Conservation (phyloP, 345 rosid genomes). For the Lenwebbia sp. region DNA sequence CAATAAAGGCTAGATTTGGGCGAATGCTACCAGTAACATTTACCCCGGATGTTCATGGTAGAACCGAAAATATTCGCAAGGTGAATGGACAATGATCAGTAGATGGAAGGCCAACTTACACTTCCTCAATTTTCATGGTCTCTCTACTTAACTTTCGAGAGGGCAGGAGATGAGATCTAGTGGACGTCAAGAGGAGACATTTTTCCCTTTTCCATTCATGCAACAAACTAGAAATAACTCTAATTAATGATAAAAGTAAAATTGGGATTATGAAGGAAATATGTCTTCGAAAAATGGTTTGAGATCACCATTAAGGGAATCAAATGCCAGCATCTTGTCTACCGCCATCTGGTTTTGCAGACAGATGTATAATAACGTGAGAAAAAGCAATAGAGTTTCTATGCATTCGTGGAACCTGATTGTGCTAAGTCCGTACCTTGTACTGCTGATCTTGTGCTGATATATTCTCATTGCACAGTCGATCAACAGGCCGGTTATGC, state of each 20-base stretch:
- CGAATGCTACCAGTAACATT: not conserved
- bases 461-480: conserved; percentile 44
- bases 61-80: not conserved
- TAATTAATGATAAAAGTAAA: not conserved
- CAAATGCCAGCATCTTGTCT: conserved; percentile 58
- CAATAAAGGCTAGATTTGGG: not conserved
- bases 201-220: not conserved
- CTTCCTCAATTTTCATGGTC: not conserved
- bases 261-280: conserved; percentile 14
- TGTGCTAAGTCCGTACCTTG: conserved; percentile 25
- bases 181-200: not conserved
- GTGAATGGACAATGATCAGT: not conserved
- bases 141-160: not conserved
- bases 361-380: not conserved
- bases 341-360: conserved; percentile 44
- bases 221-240: not conserved
- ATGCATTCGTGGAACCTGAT: not conserved
- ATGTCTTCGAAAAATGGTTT: conserved; percentile 46
- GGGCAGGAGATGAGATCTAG: not conserved
- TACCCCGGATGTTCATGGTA: not conserved
- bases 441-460: conserved; percentile 54
- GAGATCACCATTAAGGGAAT: conserved; percentile 47
- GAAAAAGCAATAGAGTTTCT: not conserved
- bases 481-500: conserved; percentile 33
- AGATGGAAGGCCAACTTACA: not conserved